These are phyloP conservation scores for Alternaria arbusti DNA, from an alignment of 2,329 filamentous ascomycete species.

Conservation along the genomic window DNA sequence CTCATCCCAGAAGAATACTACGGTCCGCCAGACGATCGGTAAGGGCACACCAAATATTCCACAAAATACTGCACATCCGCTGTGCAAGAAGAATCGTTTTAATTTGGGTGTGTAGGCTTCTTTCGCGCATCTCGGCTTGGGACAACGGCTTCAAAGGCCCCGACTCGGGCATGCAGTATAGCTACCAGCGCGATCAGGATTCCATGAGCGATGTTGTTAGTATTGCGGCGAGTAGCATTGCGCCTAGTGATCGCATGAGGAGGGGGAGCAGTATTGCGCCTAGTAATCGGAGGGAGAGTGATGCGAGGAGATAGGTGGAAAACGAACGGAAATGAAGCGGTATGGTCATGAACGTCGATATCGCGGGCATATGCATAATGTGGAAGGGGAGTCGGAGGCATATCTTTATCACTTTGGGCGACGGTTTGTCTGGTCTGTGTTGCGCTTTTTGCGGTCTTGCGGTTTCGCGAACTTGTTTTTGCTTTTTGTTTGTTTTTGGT, in stretches of 20 bases:
- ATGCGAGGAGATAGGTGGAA: constrained; percentile 1
- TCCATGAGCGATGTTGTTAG: constrained; percentile 26
- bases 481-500: not conserved
- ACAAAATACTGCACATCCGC: no score
- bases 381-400: not conserved
- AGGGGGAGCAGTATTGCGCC: constrained; percentile 8
- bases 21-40: constrained; percentile 44
- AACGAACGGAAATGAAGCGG: not conserved
- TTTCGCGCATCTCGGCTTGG: constrained; percentile 43
- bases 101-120: constrained; percentile 34
- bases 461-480: not conserved
- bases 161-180: constrained; percentile 22
- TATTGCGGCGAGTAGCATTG: constrained; percentile 10
- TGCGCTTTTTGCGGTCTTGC: not conserved
- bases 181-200: constrained; percentile 29
- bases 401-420: constrained; percentile 1
- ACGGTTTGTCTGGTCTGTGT: not conserved
- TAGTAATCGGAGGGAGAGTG: constrained; percentile 13
- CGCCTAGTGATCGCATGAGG: constrained; percentile 12
- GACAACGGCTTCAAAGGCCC: constrained; percentile 42
- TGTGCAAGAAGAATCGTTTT: constrained; percentile 27
- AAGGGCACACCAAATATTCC: constrained; percentile 24
- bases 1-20: constrained; percentile 61
- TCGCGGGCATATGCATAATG: not conserved
- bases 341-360: not conserved